Evolutionary conservation across 2,329 filamentous ascomycete genomes (phyloP), one percentile per base, ranked within the genome.

Genomic region (Colletotrichum endophyticum): DNA sequence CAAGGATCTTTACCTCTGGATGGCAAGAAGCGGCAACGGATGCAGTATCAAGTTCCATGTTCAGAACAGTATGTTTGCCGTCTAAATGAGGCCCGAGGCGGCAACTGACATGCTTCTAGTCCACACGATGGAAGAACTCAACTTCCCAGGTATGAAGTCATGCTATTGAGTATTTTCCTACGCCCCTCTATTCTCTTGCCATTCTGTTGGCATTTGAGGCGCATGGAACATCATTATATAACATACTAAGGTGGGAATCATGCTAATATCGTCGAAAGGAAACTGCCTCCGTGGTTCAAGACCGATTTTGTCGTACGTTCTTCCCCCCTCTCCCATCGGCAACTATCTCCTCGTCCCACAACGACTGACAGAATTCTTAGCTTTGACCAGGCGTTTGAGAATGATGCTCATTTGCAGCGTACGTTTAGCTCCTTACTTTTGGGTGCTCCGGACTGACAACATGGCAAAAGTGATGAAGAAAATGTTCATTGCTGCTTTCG

Each of bases 121-220:
- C 82, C 96, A 98, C 87, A 98, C 96, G 12, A 98, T 98, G 95
- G 95, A 96, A 82, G 97, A 99, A 85, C 89, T 99, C 44, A 95
- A 98, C 83, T 99, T 99, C 85, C 96, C 96, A 19, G 97, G 97
- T 70, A 99, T 22, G 44, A 53, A 53, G n/a, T 53, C 44, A 53
- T 22, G n/a, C 39, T n/a, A 99, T 88, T 98, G 96, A 84, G n/a
- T n/a, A n/a, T 12, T 39, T 49, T 88, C 99, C 16, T 28, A 16
- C 27, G 15, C 6, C 27, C 16, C 56, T 59, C 22, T 59, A 13
- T 59, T 25, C 27, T 59, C 27, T 27, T 59, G n/a, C 22, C 19
- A 19, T 36, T 61, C 57, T 44, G n/a, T 22, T n/a, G 6, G 13
- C 44, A 13, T 53, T 13, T 53, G 44, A 53, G 44, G 44, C 44